phyloP scores from a whole-genome alignment of 2,329 filamentous ascomycete species.

The Microdochium trichocladiopsis region DNA sequence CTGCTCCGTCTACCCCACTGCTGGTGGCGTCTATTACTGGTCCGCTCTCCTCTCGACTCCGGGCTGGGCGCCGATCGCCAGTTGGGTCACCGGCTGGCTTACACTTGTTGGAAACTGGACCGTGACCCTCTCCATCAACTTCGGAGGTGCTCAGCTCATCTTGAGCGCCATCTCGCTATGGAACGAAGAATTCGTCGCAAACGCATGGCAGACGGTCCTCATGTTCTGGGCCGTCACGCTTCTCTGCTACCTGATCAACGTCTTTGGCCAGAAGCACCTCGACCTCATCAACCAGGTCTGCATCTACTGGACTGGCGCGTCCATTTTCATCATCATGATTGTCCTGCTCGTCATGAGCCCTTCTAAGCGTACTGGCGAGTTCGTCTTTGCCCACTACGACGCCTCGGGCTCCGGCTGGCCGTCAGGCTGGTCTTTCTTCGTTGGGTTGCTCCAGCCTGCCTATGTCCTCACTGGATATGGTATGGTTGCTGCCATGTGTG shows the following conservation, averaged over 20 bases:
- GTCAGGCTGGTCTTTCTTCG: slow-evolving; percentile 65
- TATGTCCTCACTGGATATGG: slow-evolving; percentile 61
- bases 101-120: slow-evolving; percentile 72
- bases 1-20: slow-evolving; percentile 61
- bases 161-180: slow-evolving; percentile 62
- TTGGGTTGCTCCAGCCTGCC: slow-evolving; percentile 59
- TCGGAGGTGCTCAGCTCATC: slow-evolving; percentile 59
- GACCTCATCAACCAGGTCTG: slow-evolving; percentile 67
- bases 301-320: slow-evolving; percentile 63
- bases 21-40: slow-evolving; percentile 66
- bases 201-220: slow-evolving; percentile 62
- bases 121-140: slow-evolving; percentile 57
- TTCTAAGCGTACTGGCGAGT: slow-evolving; percentile 47
- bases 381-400: slow-evolving; percentile 64
- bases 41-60: slow-evolving; percentile 60
- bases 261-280: slow-evolving; percentile 51
- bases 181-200: slow-evolving; percentile 62
- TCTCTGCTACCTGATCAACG: slow-evolving; percentile 56
- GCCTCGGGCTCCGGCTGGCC: slow-evolving; percentile 60
- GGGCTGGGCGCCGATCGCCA: slow-evolving; percentile 59
- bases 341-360: slow-evolving; percentile 56
- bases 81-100: slow-evolving; percentile 65
- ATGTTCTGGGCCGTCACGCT: slow-evolving; percentile 68
- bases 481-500: slow-evolving; percentile 66
- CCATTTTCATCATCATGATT: slow-evolving; percentile 43